Conservation (phyloP, 1,284 basidiomycete genomes). For the Apiotrichum mycotoxinovorans region DNA sequence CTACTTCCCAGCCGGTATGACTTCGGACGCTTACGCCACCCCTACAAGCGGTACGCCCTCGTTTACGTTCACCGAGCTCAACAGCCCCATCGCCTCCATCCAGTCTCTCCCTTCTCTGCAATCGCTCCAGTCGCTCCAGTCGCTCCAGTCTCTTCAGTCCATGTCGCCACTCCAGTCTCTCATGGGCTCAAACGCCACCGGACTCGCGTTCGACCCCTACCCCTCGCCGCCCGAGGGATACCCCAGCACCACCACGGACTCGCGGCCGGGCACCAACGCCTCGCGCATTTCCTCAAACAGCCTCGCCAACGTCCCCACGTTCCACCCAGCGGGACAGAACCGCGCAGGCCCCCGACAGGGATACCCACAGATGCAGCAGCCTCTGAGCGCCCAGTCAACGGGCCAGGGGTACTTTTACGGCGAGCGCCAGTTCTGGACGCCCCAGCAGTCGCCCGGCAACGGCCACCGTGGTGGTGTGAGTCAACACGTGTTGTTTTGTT, state of each 20-base stretch:
- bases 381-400: neutral
- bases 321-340: neutral
- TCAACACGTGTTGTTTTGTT: too few species aligned
- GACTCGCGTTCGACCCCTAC: constrained; percentile 13
- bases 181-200: neutral
- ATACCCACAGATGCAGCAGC: constrained; percentile 13
- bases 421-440: constrained; percentile 5
- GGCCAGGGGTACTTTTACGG: constrained; percentile 5
- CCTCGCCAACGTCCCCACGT: neutral
- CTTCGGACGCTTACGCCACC: constrained; percentile 4
- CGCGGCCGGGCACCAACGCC: neutral
- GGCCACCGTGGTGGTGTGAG: constrained; percentile 3
- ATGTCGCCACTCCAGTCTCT: neutral
- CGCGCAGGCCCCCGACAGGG: neutral
- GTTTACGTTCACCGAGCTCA: neutral
- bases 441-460: constrained; percentile 1
- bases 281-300: neutral
- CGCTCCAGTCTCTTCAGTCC: neutral
- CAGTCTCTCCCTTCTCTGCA: constrained; percentile 7
- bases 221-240: constrained; percentile 11
- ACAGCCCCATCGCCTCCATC: neutral
- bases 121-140: constrained; percentile 9
- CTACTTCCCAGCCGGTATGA: constrained; percentile 9
- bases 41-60: neutral
- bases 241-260: neutral